Percentiles rank a stretch among this genome's conserved stretches.
Conservation (phyloP, 1,284 basidiomycete species). For the Clitocybe nebularis region DNA sequence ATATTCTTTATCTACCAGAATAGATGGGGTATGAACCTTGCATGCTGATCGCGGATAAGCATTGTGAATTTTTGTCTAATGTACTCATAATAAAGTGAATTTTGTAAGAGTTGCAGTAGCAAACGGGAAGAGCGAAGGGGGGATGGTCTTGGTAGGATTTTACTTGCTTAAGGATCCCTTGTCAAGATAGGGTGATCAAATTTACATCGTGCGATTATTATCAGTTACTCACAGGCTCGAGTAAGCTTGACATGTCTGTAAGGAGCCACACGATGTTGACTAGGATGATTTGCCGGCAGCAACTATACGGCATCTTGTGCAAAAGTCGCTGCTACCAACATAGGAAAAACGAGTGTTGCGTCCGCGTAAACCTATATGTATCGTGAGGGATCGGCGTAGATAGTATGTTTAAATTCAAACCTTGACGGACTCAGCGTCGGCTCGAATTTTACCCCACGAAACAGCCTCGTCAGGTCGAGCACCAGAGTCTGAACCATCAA, state of each 20-base stretch:
- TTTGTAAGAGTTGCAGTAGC: too few species aligned
- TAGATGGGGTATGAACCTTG: too few species aligned
- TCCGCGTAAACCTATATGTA: constrained; percentile 62
- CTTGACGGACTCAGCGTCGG: constrained; percentile 89
- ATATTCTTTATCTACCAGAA: too few species aligned
- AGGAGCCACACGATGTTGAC: neutral
- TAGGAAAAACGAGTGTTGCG: constrained; percentile 87
- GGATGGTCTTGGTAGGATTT: too few species aligned
- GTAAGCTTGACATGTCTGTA: too few species aligned
- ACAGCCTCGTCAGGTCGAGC: constrained; percentile 97
- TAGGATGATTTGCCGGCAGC: neutral
- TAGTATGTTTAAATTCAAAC: constrained; percentile 34
- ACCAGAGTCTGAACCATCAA: constrained; percentile 97
- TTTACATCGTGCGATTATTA: too few species aligned
- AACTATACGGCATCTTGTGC: constrained; percentile 36
- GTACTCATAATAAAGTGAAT: too few species aligned
- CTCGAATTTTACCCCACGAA: constrained; percentile 98
- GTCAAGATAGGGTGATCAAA: too few species aligned
- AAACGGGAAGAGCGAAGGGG: too few species aligned
- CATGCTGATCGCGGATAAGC: too few species aligned
- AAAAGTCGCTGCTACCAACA: constrained; percentile 86
- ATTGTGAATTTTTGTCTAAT: too few species aligned
- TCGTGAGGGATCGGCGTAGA: constrained; percentile 5
- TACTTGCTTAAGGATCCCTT: too few species aligned
- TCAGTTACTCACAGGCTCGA: neutral